Conservation (phyloP, 768 basidiomycete genomes). For the Termitomyces sp. region DNA sequence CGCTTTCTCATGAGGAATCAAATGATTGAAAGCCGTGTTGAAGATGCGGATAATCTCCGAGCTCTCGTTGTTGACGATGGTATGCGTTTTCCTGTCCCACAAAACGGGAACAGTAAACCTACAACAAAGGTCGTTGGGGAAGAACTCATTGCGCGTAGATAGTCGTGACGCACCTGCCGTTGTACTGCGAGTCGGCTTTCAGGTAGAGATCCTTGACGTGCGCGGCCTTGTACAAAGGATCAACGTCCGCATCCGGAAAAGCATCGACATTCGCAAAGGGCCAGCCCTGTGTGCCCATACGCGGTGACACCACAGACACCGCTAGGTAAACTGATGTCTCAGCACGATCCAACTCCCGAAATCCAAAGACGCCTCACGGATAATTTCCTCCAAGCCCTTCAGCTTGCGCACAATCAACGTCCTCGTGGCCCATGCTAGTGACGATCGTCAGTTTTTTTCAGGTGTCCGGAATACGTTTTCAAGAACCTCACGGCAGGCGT, state of each 20-base stretch:
- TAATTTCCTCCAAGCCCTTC: slow-evolving; percentile 84
- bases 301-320: slow-evolving; percentile 79
- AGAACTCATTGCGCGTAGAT: neutral
- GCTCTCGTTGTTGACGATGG: slow-evolving; percentile 94
- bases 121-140: neutral
- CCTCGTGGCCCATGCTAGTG: slow-evolving; percentile 86
- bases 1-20: slow-evolving; percentile 61
- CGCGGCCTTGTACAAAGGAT: slow-evolving; percentile 62
- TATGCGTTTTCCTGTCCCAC: slow-evolving; percentile 86
- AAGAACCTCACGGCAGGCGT: slow-evolving; percentile 68
- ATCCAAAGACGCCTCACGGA: slow-evolving; percentile 46
- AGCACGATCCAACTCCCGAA: slow-evolving; percentile 3
- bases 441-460: slow-evolving; percentile 5
- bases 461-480: neutral
- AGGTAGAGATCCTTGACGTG: slow-evolving; percentile 87
- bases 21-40: slow-evolving; percentile 78
- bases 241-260: slow-evolving; percentile 70
- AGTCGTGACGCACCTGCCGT: slow-evolving; percentile 46
- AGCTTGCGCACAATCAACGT: slow-evolving; percentile 85
- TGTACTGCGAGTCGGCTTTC: slow-evolving; percentile 65
- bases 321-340: slow-evolving; percentile 32
- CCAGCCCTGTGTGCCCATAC: slow-evolving; percentile 83
- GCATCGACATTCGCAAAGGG: slow-evolving; percentile 68
- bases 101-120: slow-evolving; percentile 87
- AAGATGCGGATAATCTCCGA: slow-evolving; percentile 94